Conservation (phyloP, 2,329 filamentous ascomycete genomes). For the Nothophaeocryptopus gaeumannii region DNA sequence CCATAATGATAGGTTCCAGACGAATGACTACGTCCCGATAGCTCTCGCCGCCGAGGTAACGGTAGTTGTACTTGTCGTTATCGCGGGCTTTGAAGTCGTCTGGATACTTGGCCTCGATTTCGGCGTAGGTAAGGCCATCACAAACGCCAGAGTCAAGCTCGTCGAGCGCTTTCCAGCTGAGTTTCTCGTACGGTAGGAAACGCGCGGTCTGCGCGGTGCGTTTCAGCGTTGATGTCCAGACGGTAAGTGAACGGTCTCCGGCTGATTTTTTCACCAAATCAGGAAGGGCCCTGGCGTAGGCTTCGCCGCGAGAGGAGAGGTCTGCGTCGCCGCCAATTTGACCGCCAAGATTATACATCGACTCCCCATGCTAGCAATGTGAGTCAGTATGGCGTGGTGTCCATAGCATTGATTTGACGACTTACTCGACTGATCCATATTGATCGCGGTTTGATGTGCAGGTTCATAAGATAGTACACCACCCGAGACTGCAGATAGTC, state of each 20-base stretch:
- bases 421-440: conserved; percentile 82
- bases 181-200: conserved; percentile 85
- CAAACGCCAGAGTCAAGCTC: conserved; percentile 96
- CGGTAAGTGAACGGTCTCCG: conserved; percentile 68
- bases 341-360: conserved; percentile 83
- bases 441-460: conserved; percentile 93
- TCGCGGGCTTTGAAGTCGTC: conserved; percentile 95
- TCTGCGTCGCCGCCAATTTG: conserved; percentile 90
- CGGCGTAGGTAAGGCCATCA: conserved; percentile 91
- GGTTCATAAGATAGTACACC: conserved; percentile 97
- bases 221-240: conserved; percentile 73
- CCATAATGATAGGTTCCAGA: conserved; percentile 99
- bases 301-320: conserved; percentile 79
- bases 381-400: conserved; percentile 7
- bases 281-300: conserved; percentile 81
- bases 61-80: conserved; percentile 99
- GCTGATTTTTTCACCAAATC: conserved; percentile 81
- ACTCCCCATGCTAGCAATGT: conserved; percentile 76
- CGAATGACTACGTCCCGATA: conserved; percentile 97
- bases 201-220: conserved; percentile 90
- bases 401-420: not conserved
- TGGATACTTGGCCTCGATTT: conserved; percentile 86
- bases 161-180: conserved; percentile 98
- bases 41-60: conserved; percentile 92
- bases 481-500: conserved; percentile 95